These are phyloP conservation scores for Apiospora kogelbergensis DNA, from an alignment of 2,329 filamentous ascomycete genomes.

Conservation along the genomic window DNA sequence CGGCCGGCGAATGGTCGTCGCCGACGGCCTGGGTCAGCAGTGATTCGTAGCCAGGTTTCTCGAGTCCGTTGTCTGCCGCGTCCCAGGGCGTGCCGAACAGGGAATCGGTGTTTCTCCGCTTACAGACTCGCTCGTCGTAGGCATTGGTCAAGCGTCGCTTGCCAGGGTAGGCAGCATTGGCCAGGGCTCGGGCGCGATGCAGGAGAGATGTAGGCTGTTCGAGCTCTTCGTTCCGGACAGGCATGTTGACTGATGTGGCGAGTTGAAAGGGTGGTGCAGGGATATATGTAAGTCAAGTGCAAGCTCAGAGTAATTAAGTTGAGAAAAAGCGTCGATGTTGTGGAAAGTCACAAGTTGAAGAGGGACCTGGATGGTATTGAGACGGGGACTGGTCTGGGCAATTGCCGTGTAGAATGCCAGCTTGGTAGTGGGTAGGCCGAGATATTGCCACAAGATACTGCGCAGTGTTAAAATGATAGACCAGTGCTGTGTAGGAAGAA, in stretches of 20 bases:
- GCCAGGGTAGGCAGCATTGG: constrained; percentile 7
- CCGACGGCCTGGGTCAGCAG: background rate
- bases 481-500: background rate
- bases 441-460: too few relatives aligned
- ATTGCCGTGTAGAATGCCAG: too few relatives aligned
- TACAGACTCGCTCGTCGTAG: constrained; percentile 12
- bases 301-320: too few relatives aligned
- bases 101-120: constrained; percentile 2
- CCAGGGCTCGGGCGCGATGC: constrained; percentile 7
- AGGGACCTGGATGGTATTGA: background rate
- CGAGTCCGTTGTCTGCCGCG: background rate
- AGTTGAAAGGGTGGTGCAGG: background rate
- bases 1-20: background rate
- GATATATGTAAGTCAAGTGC: background rate
- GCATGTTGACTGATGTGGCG: background rate
- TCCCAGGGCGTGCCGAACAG: constrained; percentile 7
- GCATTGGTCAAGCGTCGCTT: constrained; percentile 9
- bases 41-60: background rate
- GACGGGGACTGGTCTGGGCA: background rate
- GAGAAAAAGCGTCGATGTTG: too few relatives aligned
- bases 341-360: background rate
- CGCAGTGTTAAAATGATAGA: background rate
- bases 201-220: background rate
- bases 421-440: too few relatives aligned
- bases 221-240: background rate